phyloP scores from a whole-genome alignment of 345 rosid genomes.

The Syzygium jambos region DNA sequence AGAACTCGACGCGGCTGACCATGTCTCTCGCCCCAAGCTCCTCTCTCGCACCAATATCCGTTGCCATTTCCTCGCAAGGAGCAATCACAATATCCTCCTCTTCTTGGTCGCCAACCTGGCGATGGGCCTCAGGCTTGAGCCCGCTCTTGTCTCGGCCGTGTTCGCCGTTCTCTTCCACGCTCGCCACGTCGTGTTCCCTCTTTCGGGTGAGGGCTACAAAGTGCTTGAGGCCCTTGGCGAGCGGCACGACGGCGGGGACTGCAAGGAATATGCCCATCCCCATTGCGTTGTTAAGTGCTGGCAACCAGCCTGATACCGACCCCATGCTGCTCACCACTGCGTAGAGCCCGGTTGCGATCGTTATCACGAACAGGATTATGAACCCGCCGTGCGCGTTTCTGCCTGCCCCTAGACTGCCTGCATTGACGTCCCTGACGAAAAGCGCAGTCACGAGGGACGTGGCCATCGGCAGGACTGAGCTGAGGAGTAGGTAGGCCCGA shows the following conservation, averaged over 20 bases:
- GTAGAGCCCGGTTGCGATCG: constrained; percentile 58
- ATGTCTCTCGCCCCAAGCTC: constrained; percentile 57
- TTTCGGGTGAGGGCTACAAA: neutral
- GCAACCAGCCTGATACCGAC: constrained; percentile 5
- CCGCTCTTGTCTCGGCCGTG: neutral
- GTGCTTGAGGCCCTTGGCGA: constrained; percentile 7
- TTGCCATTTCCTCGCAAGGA: neutral
- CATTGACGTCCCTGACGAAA: constrained; percentile 17
- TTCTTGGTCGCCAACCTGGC: neutral
- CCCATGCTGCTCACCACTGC: constrained; percentile 52
- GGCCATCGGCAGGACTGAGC: constrained; percentile 41
- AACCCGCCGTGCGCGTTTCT: constrained; percentile 22
- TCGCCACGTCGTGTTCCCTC: neutral
- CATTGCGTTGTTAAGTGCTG: constrained; percentile 21
- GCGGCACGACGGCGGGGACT: constrained; percentile 44
- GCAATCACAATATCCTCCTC: neutral
- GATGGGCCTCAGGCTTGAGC: neutral
- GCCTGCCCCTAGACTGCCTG: neutral
- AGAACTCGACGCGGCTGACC: constrained; percentile 53
- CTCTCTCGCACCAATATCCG: constrained; percentile 25
- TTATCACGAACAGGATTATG: constrained; percentile 28
- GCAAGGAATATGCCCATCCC: constrained; percentile 39
- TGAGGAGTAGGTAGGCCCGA: constrained; percentile 47
- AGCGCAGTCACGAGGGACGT: constrained; percentile 33
- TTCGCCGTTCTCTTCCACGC: neutral